Percentiles rank a stretch among this genome's conserved stretches.
phyloP scores from a whole-genome alignment of 768 basidiomycete species.

The Suillus fuscotomentosus region DNA sequence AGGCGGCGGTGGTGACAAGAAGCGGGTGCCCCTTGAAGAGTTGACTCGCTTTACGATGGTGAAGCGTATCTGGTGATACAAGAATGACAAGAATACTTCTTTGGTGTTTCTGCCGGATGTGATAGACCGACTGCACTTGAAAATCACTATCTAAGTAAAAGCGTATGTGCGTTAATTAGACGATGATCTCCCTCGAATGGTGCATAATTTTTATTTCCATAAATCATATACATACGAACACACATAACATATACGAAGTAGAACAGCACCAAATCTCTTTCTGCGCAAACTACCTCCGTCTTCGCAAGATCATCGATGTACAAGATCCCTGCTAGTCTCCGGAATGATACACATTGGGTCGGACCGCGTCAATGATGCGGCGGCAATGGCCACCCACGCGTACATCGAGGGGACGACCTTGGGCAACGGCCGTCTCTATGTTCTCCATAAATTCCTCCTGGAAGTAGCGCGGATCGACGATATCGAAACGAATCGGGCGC shows the following conservation, averaged over 20 bases:
- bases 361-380: neutral
- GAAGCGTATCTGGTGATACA: constrained; percentile 73
- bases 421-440: neutral
- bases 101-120: neutral
- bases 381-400: constrained; percentile 7
- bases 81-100: neutral
- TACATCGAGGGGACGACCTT: constrained; percentile 13
- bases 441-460: neutral
- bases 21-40: constrained; percentile 77
- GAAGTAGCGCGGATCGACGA: constrained; percentile 1
- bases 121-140: neutral
- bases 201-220: neutral
- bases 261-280: neutral
- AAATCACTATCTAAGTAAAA: neutral
- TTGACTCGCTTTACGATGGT: constrained; percentile 96
- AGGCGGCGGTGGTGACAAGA: constrained; percentile 32
- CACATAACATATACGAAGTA: neutral
- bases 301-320: neutral
- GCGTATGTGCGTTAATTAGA: neutral
- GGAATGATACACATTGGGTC: neutral
- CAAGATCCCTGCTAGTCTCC: constrained; percentile 6
- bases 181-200: neutral
- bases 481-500: constrained; percentile 11
- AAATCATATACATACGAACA: neutral
- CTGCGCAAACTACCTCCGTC: no score